Evolutionary conservation across 768 basidiomycete species (phyloP).

Genomic region (Crassisporium funariophilum): DNA sequence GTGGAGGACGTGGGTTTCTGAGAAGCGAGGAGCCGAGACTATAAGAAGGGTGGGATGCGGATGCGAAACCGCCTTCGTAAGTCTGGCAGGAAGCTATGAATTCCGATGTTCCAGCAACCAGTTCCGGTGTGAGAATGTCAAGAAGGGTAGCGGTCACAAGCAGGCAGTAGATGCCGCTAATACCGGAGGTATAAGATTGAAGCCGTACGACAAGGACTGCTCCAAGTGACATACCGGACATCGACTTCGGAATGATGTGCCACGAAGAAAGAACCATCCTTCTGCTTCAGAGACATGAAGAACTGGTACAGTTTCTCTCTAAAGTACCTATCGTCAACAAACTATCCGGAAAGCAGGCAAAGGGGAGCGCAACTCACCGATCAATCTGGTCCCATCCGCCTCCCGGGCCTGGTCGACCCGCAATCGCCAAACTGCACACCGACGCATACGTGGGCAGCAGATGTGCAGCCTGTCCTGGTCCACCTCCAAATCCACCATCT

Average conservation of each 20-base stretch:
- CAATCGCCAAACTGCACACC: constrained; percentile 81
- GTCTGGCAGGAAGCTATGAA: constrained; percentile 94
- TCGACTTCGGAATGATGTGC: constrained; percentile 89
- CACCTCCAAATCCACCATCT: constrained; percentile 90
- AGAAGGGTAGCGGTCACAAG: constrained; percentile 82
- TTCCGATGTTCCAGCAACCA: constrained; percentile 70
- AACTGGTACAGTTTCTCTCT: constrained; percentile 82
- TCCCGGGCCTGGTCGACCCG: constrained; percentile 67
- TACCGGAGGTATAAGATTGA: not conserved
- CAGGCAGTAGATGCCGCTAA: constrained; percentile 92
- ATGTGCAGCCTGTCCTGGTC: constrained; percentile 86
- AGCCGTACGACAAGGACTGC: not conserved
- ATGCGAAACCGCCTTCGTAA: constrained; percentile 95
- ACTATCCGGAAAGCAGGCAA: not conserved
- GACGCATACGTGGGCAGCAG: constrained; percentile 89
- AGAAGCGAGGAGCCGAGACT: constrained; percentile 35
- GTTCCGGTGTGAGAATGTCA: constrained; percentile 86
- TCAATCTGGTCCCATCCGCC: constrained; percentile 90
- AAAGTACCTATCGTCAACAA: not conserved
- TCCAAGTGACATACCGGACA: constrained; percentile 63
- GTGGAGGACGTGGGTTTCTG: constrained; percentile 58
- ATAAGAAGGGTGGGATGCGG: constrained; percentile 73
- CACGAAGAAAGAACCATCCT: constrained; percentile 93
- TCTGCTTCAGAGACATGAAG: constrained; percentile 90
- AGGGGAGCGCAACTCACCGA: constrained; percentile 46